A percentile compares a stretch with the other conserved stretches of the same genome.
Evolutionary conservation across 192 early-diverging fungal genomes (phyloP).

Genomic region (Backusella tarrabulga): DNA sequence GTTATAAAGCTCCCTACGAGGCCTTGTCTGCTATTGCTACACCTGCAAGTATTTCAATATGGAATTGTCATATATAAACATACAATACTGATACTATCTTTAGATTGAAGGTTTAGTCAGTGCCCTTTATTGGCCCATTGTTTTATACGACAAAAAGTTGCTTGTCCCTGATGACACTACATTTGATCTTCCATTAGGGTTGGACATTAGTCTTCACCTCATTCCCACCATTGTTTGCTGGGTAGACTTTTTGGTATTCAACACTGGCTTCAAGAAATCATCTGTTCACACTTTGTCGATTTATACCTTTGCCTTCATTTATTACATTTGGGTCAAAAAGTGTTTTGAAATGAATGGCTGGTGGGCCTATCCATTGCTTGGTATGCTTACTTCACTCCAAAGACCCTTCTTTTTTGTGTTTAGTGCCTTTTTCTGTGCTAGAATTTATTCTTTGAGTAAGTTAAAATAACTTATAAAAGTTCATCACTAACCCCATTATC

Average conservation of each 20-base stretch:
- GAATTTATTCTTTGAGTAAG: slow-evolving; percentile 33
- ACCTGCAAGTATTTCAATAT: slow-evolving; percentile 23
- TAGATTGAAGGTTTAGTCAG: slow-evolving; percentile 35
- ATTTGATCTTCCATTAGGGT: slow-evolving; percentile 10
- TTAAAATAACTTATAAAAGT: not conserved
- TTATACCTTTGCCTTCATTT: slow-evolving; percentile 21
- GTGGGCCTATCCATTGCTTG: slow-evolving; percentile 34
- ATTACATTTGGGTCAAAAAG: slow-evolving; percentile 25
- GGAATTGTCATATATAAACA: not conserved
- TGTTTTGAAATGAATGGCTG: slow-evolving; percentile 27
- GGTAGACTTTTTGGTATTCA: slow-evolving; percentile 29
- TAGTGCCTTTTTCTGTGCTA: slow-evolving; percentile 19
- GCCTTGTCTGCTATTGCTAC: slow-evolving; percentile 19
- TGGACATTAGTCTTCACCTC: slow-evolving; percentile 29
- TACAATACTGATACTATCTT: not conserved
- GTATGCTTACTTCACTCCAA: not conserved
- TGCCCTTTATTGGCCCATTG: slow-evolving; percentile 33
- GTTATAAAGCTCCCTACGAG: slow-evolving; percentile 5
- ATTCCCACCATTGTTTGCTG: slow-evolving; percentile 20
- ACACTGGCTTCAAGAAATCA: slow-evolving; percentile 21
- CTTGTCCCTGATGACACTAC: slow-evolving; percentile 11
- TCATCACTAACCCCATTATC: not conserved
- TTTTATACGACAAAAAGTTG: slow-evolving; percentile 19
- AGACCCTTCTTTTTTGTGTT: slow-evolving; percentile 15
- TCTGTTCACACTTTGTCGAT: slow-evolving; percentile 18